Evolutionary conservation across 257 asterid species (phyloP).

Genomic region (Salvia hispanica): DNA sequence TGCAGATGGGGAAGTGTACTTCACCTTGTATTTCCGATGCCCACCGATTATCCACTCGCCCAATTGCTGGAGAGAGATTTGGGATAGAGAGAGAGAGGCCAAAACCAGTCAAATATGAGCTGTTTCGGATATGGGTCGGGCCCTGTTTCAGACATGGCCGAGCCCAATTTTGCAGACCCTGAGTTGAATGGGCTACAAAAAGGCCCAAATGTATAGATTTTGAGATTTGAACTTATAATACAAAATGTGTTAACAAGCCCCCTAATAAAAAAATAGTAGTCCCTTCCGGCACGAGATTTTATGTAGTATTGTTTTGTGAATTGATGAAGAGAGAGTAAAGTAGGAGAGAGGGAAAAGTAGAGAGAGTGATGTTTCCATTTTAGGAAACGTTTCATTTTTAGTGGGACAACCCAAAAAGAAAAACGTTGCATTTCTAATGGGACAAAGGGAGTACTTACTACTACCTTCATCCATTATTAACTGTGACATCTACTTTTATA

Average conservation of each 20-base stretch:
- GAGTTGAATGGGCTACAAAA: no score
- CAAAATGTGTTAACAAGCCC: constrained; percentile 35
- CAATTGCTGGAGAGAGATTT: constrained; percentile 13
- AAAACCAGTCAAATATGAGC: constrained; percentile 9
- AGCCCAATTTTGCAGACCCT: not conserved
- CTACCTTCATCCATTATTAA: no score
- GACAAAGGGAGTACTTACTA: no score
- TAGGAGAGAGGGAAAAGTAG: no score
- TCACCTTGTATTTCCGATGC: not conserved
- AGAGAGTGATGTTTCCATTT: no score
- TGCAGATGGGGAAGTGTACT: constrained; percentile 2
- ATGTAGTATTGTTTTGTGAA: no score
- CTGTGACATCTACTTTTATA: no score
- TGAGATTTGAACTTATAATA: not conserved
- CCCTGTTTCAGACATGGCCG: not conserved
- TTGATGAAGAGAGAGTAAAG: no score
- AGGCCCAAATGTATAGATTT: not conserved
- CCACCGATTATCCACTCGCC: constrained; percentile 30
- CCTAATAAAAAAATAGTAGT: not conserved
- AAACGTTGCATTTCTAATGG: no score
- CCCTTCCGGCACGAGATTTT: no score
- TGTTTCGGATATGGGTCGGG: not conserved
- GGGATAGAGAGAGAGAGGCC: constrained; percentile 13
- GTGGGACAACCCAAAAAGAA: no score
- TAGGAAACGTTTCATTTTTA: no score